Conservation (phyloP, 2,329 filamentous ascomycete species). For the Aspergillus amoenus region DNA sequence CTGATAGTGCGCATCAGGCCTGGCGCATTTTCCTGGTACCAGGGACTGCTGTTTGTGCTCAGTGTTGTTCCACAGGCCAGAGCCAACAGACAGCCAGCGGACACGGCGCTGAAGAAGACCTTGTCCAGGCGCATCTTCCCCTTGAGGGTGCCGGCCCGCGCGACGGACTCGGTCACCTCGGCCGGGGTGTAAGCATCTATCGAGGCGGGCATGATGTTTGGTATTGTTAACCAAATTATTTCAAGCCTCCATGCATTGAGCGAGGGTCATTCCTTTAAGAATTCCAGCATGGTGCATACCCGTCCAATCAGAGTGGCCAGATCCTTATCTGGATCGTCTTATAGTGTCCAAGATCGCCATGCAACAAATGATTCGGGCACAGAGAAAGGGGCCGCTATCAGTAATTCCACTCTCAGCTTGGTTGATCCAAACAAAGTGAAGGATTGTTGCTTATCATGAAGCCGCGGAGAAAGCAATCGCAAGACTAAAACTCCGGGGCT, state of each 20-base stretch:
- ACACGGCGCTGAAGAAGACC: constrained; percentile 52
- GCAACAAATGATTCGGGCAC: no score
- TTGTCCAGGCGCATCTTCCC: constrained; percentile 55
- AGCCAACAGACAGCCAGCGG: constrained; percentile 53
- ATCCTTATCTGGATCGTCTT: constrained; percentile 7
- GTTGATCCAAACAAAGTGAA: not conserved
- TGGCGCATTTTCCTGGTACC: constrained; percentile 51
- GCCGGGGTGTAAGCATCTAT: constrained; percentile 47
- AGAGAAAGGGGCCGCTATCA: not conserved
- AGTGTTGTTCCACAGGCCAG: constrained; percentile 52
- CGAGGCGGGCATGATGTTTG: constrained; percentile 9
- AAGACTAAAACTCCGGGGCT: not conserved
- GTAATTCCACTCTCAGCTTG: not conserved
- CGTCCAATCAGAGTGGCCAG: not conserved
- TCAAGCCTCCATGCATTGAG: not conserved
- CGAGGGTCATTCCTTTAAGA: not conserved
- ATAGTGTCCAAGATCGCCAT: not conserved
- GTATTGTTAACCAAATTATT: not conserved
- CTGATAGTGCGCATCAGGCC: constrained; percentile 49
- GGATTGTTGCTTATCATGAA: not conserved
- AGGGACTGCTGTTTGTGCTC: constrained; percentile 48
- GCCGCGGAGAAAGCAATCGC: constrained; percentile 6
- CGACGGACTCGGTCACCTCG: constrained; percentile 53
- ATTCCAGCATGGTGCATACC: not conserved
- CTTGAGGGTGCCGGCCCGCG: constrained; percentile 52